phyloP scores from a whole-genome alignment of 2,329 filamentous ascomycete species.

The Aspergillus phoenicis region DNA sequence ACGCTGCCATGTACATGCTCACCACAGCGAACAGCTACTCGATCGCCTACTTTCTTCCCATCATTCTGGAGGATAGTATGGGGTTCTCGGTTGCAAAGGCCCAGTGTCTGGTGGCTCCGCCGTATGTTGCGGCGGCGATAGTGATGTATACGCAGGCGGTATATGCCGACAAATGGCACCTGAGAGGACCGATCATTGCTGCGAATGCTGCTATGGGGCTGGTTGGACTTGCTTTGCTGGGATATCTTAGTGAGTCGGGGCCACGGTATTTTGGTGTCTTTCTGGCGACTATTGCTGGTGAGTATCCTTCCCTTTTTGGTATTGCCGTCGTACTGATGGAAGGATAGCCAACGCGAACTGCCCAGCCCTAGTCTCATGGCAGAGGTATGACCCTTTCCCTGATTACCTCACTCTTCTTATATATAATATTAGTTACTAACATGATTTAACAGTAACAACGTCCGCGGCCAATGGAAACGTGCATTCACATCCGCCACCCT shows the following conservation, averaged over 20 bases:
- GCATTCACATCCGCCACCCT: constrained; percentile 74
- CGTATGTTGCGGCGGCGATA: constrained; percentile 72
- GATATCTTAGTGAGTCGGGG: constrained; percentile 58
- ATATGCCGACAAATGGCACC: constrained; percentile 64
- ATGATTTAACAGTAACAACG: constrained; percentile 63
- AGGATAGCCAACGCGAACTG: constrained; percentile 7
- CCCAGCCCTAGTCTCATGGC: constrained; percentile 67
- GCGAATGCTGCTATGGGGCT: constrained; percentile 66
- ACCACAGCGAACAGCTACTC: constrained; percentile 74
- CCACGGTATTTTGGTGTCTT: constrained; percentile 74
- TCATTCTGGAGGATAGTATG: constrained; percentile 67
- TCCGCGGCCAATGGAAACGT: constrained; percentile 83
- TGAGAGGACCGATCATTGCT: constrained; percentile 67
- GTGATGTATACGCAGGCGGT: constrained; percentile 65
- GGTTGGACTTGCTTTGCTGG: constrained; percentile 70
- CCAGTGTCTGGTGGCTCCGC: constrained; percentile 71
- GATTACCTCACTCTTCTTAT: no score
- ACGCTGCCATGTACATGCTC: constrained; percentile 54
- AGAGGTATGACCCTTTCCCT: constrained; percentile 55
- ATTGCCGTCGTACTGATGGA: not conserved
- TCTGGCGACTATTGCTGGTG: constrained; percentile 70
- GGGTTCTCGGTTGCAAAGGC: constrained; percentile 64
- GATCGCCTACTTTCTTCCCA: constrained; percentile 76
- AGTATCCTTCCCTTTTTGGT: constrained; percentile 44
- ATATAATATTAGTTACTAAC: no score